Conservation (phyloP, 2,329 filamentous ascomycete genomes). For the Tothia fuscella region DNA sequence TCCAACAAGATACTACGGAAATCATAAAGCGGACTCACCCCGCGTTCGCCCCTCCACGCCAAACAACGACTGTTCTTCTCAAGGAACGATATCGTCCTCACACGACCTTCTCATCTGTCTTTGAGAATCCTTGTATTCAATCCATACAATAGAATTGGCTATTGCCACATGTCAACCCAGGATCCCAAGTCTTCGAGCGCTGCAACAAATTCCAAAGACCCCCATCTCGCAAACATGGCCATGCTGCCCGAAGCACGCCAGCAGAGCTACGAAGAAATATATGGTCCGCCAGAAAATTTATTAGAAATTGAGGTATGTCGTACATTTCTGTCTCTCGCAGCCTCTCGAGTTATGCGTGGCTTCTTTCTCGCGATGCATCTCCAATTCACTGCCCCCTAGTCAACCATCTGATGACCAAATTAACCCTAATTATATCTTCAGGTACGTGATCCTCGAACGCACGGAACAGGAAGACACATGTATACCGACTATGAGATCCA, state of each 20-base stretch:
- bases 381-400: neutral
- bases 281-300: constrained; percentile 96
- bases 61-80: too few species aligned
- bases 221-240: constrained; percentile 38
- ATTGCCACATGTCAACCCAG: too few species aligned
- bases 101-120: too few species aligned
- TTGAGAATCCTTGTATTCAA: too few species aligned
- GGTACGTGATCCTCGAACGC: constrained; percentile 88
- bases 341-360: neutral
- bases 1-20: too few species aligned
- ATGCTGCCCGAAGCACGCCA: constrained; percentile 58
- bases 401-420: neutral
- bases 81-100: too few species aligned
- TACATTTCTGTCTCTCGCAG: neutral
- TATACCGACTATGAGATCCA: constrained; percentile 99
- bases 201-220: constrained; percentile 6
- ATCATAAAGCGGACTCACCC: too few species aligned
- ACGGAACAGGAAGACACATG: constrained; percentile 89
- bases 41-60: too few species aligned
- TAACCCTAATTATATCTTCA: constrained; percentile 34
- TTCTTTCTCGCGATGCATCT: too few species aligned
- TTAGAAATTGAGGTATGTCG: constrained; percentile 84
- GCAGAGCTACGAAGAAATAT: constrained; percentile 98
- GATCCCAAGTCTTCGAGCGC: too few species aligned
- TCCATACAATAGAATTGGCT: too few species aligned